These are phyloP conservation scores for Diaporthe sp. DNA, from an alignment of 2,329 filamentous ascomycete genomes.

Conservation along the genomic window DNA sequence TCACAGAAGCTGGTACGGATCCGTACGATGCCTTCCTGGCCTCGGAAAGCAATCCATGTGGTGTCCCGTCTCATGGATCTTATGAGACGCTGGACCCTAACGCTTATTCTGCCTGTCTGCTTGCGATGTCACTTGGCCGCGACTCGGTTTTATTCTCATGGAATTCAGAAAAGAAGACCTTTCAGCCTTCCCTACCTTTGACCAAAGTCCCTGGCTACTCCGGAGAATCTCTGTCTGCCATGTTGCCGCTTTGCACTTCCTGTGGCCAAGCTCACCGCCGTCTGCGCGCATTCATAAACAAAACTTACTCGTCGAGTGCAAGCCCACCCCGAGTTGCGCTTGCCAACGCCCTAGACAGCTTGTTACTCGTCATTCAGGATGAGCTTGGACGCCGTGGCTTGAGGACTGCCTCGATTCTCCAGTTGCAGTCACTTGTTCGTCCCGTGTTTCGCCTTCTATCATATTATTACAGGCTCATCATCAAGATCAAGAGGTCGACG, in stretches of 20 bases:
- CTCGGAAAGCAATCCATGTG: slow-evolving; percentile 56
- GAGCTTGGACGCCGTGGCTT: slow-evolving; percentile 60
- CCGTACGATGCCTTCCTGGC: slow-evolving; percentile 75
- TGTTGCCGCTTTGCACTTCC: slow-evolving; percentile 62
- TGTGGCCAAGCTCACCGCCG: slow-evolving; percentile 63
- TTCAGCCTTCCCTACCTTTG: slow-evolving; percentile 61
- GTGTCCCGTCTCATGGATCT: slow-evolving; percentile 53
- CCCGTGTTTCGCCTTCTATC: slow-evolving; percentile 63
- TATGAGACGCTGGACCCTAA: slow-evolving; percentile 60
- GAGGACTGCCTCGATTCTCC: slow-evolving; percentile 62
- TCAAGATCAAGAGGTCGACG: slow-evolving; percentile 57
- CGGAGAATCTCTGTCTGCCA: slow-evolving; percentile 59
- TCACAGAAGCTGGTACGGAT: slow-evolving; percentile 77
- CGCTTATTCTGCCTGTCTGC: slow-evolving; percentile 69
- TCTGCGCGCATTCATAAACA: slow-evolving; percentile 61
- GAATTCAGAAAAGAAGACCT: slow-evolving; percentile 64
- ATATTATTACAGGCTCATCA: slow-evolving; percentile 65
- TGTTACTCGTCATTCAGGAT: slow-evolving; percentile 64
- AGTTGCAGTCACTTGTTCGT: slow-evolving; percentile 64
- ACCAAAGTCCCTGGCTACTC: slow-evolving; percentile 71
- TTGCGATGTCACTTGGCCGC: slow-evolving; percentile 77
- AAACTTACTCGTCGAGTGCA: slow-evolving; percentile 58
- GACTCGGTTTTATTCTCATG: slow-evolving; percentile 80
- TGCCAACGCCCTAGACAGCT: slow-evolving; percentile 61
- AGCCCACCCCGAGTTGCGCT: slow-evolving; percentile 66